Evolutionary conservation across 768 basidiomycete genomes (phyloP), one percentile per base, ranked within the genome.

Genomic region (Suillus paluster): DNA sequence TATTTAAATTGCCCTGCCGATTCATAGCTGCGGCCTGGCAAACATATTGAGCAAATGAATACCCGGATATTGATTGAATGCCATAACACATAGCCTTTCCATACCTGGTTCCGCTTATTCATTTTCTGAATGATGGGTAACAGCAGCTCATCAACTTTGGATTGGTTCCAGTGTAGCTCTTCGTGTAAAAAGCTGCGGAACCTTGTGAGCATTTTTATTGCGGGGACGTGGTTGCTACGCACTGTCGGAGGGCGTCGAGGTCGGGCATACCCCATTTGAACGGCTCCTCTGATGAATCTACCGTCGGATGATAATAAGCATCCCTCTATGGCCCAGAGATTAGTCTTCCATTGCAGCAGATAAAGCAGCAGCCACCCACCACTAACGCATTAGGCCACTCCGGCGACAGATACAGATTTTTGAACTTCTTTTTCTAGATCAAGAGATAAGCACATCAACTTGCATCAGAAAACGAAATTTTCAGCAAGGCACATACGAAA

Each of bases 261-360:
- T 99, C 97, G n/a, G 96, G 94, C 64, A 95, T 79, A 5, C 94
- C 95, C 97, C 97, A 99, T 68, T 94, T 93, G 74, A 99, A 99
- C 0, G 92, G 89, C 64, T 98, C 96, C 59, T 95, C 89, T 1
- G 95, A 97, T 42, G 86, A 85, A 71, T 98, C 95, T 8, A 97
- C 91, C 0, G 89, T 85, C 0, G 97, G 97, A 70, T 95, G 87
- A 70, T 92, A 91, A 75, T 99, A 99, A 10, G 94, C 97, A 62
- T 97, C 94, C 61, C 91, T 81, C 95, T 97, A 70, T 46, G 56
- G 21, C 12, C 2, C 19, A 36, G 44, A 61, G 52, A 62, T 14
- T 41, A 58, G 57, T 33, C 52, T 41, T 42, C 21, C 14, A 27
- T 63, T 54, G 49, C 34, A 46, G 11, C 25, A 9, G 44, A 36